Evolutionary conservation across 2,329 filamentous ascomycete species (phyloP).

Genomic region (Trichoderma cornu-damae): DNA sequence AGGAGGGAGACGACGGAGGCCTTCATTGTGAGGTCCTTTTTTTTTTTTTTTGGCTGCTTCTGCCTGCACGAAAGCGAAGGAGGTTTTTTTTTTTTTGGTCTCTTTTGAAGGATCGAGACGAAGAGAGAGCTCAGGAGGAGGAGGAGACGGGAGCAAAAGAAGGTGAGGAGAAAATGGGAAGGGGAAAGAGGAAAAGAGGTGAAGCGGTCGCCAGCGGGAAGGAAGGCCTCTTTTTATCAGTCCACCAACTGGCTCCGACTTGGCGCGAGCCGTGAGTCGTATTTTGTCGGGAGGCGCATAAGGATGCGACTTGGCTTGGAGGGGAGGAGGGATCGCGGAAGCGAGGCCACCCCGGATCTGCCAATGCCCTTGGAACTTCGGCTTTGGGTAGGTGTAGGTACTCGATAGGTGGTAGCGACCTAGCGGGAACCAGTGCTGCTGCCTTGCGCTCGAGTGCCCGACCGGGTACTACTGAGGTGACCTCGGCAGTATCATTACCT

Average conservation of each 20-base stretch:
- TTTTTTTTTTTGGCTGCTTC: not conserved
- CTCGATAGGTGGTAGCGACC: no score
- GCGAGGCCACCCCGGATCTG: not conserved
- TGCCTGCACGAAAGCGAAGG: not conserved
- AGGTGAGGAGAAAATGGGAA: not conserved
- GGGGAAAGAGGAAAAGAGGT: not conserved
- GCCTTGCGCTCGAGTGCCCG: no score
- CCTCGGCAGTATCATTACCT: no score
- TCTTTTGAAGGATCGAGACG: not conserved
- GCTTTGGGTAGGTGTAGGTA: no score
- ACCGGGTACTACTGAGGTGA: no score
- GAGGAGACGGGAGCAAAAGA: not conserved
- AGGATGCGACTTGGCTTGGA: not conserved
- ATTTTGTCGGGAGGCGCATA: not conserved
- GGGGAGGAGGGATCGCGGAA: slow-evolving; percentile 1
- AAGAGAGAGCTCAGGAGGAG: not conserved
- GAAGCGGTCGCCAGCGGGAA: not conserved
- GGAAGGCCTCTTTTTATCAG: slow-evolving; percentile 15
- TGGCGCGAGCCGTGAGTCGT: not conserved
- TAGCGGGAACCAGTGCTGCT: no score
- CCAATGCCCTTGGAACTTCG: no score
- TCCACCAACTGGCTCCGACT: not conserved
- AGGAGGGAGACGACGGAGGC: slow-evolving; percentile 31
- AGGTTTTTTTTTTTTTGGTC: no score
- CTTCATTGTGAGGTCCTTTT: slow-evolving; percentile 38